Percentiles rank a stretch among this genome's conserved stretches.
Evolutionary conservation across 2,329 filamentous ascomycete genomes (phyloP).

Genomic region (Sphaerulina musiva): DNA sequence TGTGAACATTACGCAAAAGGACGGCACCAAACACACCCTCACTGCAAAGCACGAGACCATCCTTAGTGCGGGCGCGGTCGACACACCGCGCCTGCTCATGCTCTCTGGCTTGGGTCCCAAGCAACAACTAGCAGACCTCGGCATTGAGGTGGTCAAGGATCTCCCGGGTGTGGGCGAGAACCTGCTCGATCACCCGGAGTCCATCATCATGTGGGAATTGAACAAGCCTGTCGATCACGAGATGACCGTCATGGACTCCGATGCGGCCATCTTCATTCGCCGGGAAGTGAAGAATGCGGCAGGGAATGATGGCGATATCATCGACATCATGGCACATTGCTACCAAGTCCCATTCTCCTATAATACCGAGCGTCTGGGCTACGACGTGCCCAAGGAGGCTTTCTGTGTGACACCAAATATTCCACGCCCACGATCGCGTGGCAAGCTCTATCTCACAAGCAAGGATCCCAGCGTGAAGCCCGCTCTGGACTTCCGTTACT

Average conservation of each 20-base stretch:
- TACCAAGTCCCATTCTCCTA: slow-evolving; percentile 90
- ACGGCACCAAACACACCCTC: slow-evolving; percentile 50
- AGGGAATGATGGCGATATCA: slow-evolving; percentile 64
- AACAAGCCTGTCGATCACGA: slow-evolving; percentile 69
- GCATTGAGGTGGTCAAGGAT: slow-evolving; percentile 52
- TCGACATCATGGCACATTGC: slow-evolving; percentile 94
- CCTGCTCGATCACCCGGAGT: slow-evolving; percentile 59
- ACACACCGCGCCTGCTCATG: slow-evolving; percentile 64
- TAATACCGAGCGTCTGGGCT: slow-evolving; percentile 74
- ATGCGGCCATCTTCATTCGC: slow-evolving; percentile 81
- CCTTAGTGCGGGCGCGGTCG: slow-evolving; percentile 71
- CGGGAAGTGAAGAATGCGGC: slow-evolving; percentile 65
- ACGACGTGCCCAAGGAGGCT: slow-evolving; percentile 62
- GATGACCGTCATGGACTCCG: slow-evolving; percentile 86
- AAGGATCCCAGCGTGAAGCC: slow-evolving; percentile 70
- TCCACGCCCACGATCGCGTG: slow-evolving; percentile 70
- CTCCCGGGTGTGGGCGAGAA: slow-evolving; percentile 59
- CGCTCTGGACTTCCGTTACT: slow-evolving; percentile 81
- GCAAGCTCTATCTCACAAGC: slow-evolving; percentile 70
- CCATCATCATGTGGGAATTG: slow-evolving; percentile 69
- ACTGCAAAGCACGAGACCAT: slow-evolving; percentile 68
- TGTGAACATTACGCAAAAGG: slow-evolving; percentile 61
- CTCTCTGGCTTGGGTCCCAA: slow-evolving; percentile 47
- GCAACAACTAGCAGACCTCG: slow-evolving; percentile 42
- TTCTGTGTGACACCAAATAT: slow-evolving; percentile 96